A percentile compares a stretch with the other conserved stretches of the same genome.
Evolutionary conservation across 2,329 filamentous ascomycete species (phyloP).

Genomic region (Colletotrichum eremochloae): DNA sequence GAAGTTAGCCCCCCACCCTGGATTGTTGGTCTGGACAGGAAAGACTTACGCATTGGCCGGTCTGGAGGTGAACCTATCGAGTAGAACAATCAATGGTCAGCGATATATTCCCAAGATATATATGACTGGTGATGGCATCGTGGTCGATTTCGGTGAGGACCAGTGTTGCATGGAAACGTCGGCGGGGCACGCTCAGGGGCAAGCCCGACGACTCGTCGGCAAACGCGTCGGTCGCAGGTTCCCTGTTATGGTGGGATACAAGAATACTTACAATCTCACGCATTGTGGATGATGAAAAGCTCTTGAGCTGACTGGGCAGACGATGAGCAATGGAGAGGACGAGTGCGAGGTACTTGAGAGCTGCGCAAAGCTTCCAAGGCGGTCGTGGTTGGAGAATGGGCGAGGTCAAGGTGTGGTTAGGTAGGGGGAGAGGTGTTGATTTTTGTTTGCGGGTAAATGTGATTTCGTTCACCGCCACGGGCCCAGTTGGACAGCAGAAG

Average conservation of each 20-base stretch:
- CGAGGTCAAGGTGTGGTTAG: conserved; percentile 44
- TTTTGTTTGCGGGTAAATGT: conserved; percentile 50
- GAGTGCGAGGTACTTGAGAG: conserved; percentile 48
- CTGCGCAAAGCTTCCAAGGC: conserved; percentile 46
- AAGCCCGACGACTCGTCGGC: conserved; percentile 43
- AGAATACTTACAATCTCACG: conserved; percentile 75
- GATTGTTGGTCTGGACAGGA: conserved; percentile 22
- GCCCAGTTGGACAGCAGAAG: conserved; percentile 44
- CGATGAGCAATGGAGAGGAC: conserved; percentile 45
- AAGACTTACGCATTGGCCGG: conserved; percentile 93
- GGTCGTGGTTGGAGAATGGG: conserved; percentile 45
- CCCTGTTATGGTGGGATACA: conserved; percentile 38
- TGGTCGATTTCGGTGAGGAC: conserved; percentile 7
- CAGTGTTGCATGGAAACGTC: conserved; percentile 25
- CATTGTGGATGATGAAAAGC: conserved; percentile 63
- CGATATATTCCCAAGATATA: conserved; percentile 44
- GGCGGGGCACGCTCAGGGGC: conserved; percentile 52
- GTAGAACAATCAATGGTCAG: conserved; percentile 67
- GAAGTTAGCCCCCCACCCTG: conserved; percentile 53
- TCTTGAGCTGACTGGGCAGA: conserved; percentile 44
- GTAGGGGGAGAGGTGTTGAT: conserved; percentile 52
- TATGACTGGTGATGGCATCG: background rate
- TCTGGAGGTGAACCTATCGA: conserved; percentile 97
- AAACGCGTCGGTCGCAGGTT: conserved; percentile 58
- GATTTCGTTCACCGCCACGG: conserved; percentile 52